A percentile compares a stretch with the other conserved stretches of the same genome.
Evolutionary conservation across 78 protist genomes (phyloP).

Genomic region (Anaeramoeba ignava): DNA sequence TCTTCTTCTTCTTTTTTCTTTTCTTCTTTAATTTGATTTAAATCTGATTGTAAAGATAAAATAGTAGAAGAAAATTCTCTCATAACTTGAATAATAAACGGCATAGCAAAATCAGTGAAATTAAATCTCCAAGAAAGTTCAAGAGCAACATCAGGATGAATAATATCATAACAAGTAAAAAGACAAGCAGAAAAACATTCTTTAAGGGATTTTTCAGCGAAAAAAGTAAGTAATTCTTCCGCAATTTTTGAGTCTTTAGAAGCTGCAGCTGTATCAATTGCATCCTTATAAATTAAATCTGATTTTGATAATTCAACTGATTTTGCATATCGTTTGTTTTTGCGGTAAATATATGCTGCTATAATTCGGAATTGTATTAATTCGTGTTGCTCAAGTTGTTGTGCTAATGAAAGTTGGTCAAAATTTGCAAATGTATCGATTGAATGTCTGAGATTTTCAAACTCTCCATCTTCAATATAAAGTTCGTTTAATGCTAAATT

Average conservation of each 20-base stretch:
- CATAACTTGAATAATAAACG: constrained; percentile 79
- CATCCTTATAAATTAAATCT: constrained; percentile 85
- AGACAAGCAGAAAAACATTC: constrained; percentile 88
- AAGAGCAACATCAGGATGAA: constrained; percentile 77
- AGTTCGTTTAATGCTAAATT: constrained; percentile 88
- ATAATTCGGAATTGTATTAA: constrained; percentile 85
- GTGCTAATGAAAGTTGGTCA: constrained; percentile 70
- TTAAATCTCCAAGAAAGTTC: constrained; percentile 95
- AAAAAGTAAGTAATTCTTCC: constrained; percentile 81
- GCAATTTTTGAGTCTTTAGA: constrained; percentile 55
- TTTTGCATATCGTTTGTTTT: constrained; percentile 43
- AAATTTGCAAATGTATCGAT: constrained; percentile 64
- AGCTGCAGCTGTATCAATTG: constrained; percentile 88
- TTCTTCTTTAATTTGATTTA: no score
- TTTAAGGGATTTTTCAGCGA: constrained; percentile 54
- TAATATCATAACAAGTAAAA: constrained; percentile 86
- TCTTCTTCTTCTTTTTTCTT: no score
- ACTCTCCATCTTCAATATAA: constrained; percentile 91
- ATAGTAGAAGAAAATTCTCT: no score
- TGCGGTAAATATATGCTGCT: constrained; percentile 79
- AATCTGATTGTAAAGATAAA: no score
- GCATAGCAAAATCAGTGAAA: constrained; percentile 91
- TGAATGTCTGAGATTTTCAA: constrained; percentile 62
- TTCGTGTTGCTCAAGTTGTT: constrained; percentile 71
- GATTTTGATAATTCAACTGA: constrained; percentile 80